These are phyloP conservation scores for Pelargonium australe DNA, from an alignment of 441 rosid genomes.

Conservation along the genomic window DNA sequence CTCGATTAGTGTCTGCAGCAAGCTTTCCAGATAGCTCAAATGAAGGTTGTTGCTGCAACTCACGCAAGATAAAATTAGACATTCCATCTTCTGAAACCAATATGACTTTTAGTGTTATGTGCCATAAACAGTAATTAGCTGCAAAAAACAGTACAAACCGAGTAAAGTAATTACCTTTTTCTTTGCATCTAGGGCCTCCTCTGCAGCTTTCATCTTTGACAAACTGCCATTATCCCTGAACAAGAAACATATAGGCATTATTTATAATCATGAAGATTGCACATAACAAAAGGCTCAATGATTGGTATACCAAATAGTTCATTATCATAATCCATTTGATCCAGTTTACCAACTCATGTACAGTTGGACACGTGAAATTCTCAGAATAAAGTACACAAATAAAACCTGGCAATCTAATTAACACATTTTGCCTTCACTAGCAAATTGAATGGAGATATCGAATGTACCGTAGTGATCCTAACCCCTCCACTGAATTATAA, in stretches of 20 bases:
- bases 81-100: neutral
- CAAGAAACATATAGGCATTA: conserved; percentile 15
- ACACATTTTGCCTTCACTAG: neutral
- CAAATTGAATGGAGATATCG: neutral
- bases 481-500: neutral
- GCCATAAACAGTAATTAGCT: neutral
- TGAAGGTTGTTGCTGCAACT: conserved; percentile 73
- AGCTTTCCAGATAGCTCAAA: conserved; percentile 96
- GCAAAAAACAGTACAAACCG: conserved; percentile 1
- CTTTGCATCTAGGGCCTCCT: conserved; percentile 74
- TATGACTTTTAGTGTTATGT: neutral
- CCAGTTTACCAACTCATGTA: neutral
- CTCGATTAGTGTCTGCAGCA: conserved; percentile 88
- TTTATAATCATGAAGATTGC: neutral
- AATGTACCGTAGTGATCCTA: neutral
- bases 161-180: conserved; percentile 45
- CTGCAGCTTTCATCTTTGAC: conserved; percentile 80
- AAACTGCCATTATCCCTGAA: conserved; percentile 51
- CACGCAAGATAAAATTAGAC: conserved; percentile 3
- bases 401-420: neutral
- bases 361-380: neutral
- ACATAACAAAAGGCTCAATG: neutral
- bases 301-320: neutral
- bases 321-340: neutral
- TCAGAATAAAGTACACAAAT: neutral